Conservation (phyloP, 2,329 filamentous ascomycete genomes). For the Ophiocordyceps sinensis region DNA sequence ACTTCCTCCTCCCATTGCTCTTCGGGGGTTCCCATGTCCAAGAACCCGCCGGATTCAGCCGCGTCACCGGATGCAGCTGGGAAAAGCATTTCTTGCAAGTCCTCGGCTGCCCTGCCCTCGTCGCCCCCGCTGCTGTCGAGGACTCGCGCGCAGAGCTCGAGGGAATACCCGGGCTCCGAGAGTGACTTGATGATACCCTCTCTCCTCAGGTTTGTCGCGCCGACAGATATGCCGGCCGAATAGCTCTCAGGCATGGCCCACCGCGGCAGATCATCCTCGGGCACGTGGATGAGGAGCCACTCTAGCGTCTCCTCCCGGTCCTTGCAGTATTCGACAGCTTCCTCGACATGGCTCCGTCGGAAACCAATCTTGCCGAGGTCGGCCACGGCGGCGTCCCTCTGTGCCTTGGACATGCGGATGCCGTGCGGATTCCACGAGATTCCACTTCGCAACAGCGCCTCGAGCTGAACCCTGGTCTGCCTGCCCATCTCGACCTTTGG, state of each 20-base stretch:
- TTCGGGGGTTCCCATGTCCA: slow-evolving; percentile 35
- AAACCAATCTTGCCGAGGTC: slow-evolving; percentile 74
- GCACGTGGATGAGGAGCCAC: slow-evolving; percentile 93
- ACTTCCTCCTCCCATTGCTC: slow-evolving; percentile 78
- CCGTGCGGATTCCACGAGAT: slow-evolving; percentile 79
- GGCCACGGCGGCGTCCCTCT: slow-evolving; percentile 48
- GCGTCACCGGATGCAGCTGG: slow-evolving; percentile 4
- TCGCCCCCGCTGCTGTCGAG: slow-evolving; percentile 57
- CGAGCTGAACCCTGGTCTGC: slow-evolving; percentile 63
- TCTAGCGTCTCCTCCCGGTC: slow-evolving; percentile 86
- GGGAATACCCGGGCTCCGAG: slow-evolving; percentile 68
- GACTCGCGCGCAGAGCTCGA: slow-evolving; percentile 67
- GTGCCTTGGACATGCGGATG: slow-evolving; percentile 44
- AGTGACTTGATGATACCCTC: slow-evolving; percentile 76
- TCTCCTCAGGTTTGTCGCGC: slow-evolving; percentile 62
- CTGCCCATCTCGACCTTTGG: slow-evolving; percentile 90
- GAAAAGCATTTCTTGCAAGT: slow-evolving; percentile 47
- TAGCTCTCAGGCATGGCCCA: slow-evolving; percentile 92
- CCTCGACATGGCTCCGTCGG: slow-evolving; percentile 74
- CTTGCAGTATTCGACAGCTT: slow-evolving; percentile 77
- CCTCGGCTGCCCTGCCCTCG: slow-evolving; percentile 63
- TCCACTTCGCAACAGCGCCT: slow-evolving; percentile 62
- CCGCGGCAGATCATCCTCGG: slow-evolving; percentile 85
- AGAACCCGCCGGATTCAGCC: slow-evolving; percentile 18
- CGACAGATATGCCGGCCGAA: slow-evolving; percentile 76